A percentile compares a stretch with the other conserved stretches of the same genome.
Evolutionary conservation across 441 rosid species (phyloP).

Genomic region (Omphalea diandra): DNA sequence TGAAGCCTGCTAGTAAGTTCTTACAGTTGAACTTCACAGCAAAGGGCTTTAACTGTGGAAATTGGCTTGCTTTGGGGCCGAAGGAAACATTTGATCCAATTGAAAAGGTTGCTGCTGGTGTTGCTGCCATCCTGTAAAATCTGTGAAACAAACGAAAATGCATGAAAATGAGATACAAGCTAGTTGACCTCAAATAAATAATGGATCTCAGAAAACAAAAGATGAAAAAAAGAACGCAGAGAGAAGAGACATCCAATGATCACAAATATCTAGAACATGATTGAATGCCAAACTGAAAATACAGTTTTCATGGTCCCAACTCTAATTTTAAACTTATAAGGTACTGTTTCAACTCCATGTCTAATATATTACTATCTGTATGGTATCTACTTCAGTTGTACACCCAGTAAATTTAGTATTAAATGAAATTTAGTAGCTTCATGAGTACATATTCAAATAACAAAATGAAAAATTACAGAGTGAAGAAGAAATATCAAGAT

Average conservation of each 20-base stretch:
- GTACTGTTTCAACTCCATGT: neutral
- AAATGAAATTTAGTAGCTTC: neutral
- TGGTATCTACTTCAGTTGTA: neutral
- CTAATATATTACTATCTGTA: neutral
- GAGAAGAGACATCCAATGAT: neutral
- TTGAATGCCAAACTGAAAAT: too few species aligned
- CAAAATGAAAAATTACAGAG: neutral
- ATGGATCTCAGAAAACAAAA: neutral
- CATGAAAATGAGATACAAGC: neutral
- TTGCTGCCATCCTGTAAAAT: slow-evolving; percentile 59
- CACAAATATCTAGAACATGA: neutral
- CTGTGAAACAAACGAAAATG: slow-evolving; percentile 10
- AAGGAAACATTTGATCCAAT: slow-evolving; percentile 51
- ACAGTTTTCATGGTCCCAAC: too few species aligned
- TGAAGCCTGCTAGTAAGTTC: slow-evolving; percentile 44
- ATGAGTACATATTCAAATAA: too few species aligned
- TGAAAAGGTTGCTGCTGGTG: slow-evolving; percentile 62
- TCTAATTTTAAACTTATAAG: neutral
- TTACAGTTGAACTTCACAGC: slow-evolving; percentile 38
- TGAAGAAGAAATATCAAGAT: neutral
- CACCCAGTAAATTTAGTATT: neutral
- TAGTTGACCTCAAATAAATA: neutral
- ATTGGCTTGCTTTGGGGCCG: slow-evolving; percentile 42
- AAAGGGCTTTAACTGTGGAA: slow-evolving; percentile 41
- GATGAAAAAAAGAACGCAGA: neutral